A percentile compares a stretch with the other conserved stretches of the same genome.
Conservation (phyloP, 331 rosid genomes). For the Pyrus hybrid region DNA sequence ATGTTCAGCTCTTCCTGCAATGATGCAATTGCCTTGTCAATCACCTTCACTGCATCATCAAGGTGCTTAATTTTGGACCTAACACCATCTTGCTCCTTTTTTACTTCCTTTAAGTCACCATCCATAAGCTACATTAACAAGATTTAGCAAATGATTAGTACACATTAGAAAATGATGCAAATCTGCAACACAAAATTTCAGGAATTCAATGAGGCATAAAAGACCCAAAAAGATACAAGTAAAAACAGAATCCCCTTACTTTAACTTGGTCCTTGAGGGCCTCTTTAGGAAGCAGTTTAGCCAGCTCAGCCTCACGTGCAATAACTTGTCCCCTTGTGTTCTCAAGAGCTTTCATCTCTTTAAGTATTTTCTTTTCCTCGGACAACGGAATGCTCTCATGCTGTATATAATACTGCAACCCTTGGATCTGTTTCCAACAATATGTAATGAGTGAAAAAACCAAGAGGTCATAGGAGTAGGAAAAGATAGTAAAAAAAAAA, state of each 20-base stretch:
- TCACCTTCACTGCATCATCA: conserved; percentile 47
- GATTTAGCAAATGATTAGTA: conserved; percentile 5
- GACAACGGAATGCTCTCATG: conserved; percentile 85
- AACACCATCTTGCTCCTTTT: conserved; percentile 72
- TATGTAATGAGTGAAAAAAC: not conserved
- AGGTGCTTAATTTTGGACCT: conserved; percentile 74
- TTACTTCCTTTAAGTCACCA: conserved; percentile 86
- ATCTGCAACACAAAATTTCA: not conserved
- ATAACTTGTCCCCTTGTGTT: conserved; percentile 80
- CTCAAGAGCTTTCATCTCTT: conserved; percentile 89
- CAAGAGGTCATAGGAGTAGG: not conserved
- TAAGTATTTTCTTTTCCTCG: conserved; percentile 83
- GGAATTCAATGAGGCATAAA: not conserved
- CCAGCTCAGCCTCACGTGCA: conserved; percentile 76
- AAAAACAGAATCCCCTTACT: conserved; percentile 32
- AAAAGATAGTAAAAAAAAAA: not conserved
- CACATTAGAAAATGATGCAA: conserved; percentile 1
- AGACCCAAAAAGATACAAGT: too few relatives aligned
- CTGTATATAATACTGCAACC: conserved; percentile 77
- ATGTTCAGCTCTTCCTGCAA: conserved; percentile 57
- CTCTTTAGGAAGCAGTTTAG: conserved; percentile 62
- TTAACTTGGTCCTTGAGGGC: conserved; percentile 80
- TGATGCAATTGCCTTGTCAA: conserved; percentile 54
- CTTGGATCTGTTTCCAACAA: conserved; percentile 47
- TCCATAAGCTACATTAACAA: conserved; percentile 57